Percentiles rank a stretch among this genome's conserved stretches.
These are phyloP conservation scores for Cubamyces lactineus DNA, from an alignment of 768 basidiomycete species.

Conservation along the genomic window DNA sequence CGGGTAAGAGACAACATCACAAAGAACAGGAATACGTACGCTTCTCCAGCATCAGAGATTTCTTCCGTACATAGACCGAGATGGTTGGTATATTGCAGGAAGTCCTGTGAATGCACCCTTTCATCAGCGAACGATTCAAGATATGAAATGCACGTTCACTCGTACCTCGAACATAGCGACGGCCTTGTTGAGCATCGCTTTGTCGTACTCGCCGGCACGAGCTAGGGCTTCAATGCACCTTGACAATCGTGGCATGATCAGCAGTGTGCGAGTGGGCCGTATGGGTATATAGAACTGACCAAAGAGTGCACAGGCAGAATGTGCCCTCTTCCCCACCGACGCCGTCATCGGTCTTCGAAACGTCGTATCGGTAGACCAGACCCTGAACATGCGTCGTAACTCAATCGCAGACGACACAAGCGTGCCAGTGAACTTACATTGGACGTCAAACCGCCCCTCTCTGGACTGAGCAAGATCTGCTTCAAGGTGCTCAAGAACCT, in stretches of 20 bases:
- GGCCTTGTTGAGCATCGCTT: slow-evolving; percentile 63
- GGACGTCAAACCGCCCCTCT: slow-evolving; percentile 88
- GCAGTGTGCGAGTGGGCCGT: not conserved
- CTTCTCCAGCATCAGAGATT: slow-evolving; percentile 84
- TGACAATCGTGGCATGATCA: not conserved
- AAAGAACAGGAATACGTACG: slow-evolving; percentile 44
- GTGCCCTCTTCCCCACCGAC: slow-evolving; percentile 97
- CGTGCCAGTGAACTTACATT: slow-evolving; percentile 53
- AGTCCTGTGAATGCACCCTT: slow-evolving; percentile 51
- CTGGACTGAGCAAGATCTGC: slow-evolving; percentile 82
- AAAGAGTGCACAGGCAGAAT: slow-evolving; percentile 87
- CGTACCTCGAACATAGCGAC: slow-evolving; percentile 89
- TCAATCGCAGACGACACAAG: not conserved
- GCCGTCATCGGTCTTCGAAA: slow-evolving; percentile 83
- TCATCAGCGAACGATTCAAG: not conserved
- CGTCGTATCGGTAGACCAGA: slow-evolving; percentile 90
- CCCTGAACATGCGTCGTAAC: slow-evolving; percentile 51
- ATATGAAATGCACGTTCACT: not conserved
- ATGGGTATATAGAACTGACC: slow-evolving; percentile 42
- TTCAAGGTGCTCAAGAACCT: slow-evolving; percentile 86
- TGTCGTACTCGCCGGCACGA: slow-evolving; percentile 81
- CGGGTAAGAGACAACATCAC: slow-evolving; percentile 15
- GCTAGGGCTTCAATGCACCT: slow-evolving; percentile 91
- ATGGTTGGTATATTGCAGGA: slow-evolving; percentile 83
- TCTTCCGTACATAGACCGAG: slow-evolving; percentile 87